phyloP scores from a whole-genome alignment of 371 early-diverging fungal genomes.

The Phascolomyces articulosus region DNA sequence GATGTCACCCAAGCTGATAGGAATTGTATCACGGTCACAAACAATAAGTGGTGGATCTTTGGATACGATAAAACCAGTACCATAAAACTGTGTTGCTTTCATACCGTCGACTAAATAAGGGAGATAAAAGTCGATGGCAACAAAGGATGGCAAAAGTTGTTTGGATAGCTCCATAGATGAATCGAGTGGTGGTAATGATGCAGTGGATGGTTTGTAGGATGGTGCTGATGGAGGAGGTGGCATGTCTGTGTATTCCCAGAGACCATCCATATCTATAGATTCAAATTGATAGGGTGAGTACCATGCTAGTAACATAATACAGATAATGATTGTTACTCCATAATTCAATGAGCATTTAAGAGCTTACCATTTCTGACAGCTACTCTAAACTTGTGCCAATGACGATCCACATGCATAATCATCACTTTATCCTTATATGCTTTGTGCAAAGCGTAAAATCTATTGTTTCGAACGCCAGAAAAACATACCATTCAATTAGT shows the following conservation, averaged over 20 bases:
- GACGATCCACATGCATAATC: slow-evolving; percentile 82
- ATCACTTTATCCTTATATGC: slow-evolving; percentile 77
- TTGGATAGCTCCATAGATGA: slow-evolving; percentile 62
- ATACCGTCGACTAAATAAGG: slow-evolving; percentile 76
- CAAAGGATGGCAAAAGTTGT: slow-evolving; percentile 71
- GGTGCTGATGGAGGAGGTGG: slow-evolving; percentile 58
- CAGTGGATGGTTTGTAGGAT: slow-evolving; percentile 62
- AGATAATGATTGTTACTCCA: not conserved
- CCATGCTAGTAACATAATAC: no score
- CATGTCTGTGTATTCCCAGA: slow-evolving; percentile 82
- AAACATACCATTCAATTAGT: not conserved
- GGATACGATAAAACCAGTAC: slow-evolving; percentile 80
- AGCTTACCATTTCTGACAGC: slow-evolving; percentile 72
- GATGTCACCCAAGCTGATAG: slow-evolving; percentile 77
- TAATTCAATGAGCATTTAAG: no score
- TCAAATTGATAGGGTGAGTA: no score
- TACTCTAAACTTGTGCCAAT: slow-evolving; percentile 81
- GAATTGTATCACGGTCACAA: slow-evolving; percentile 80
- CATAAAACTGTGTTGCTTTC: slow-evolving; percentile 64
- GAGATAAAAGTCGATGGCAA: slow-evolving; percentile 68
- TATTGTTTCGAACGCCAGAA: not conserved
- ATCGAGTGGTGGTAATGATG: slow-evolving; percentile 63
- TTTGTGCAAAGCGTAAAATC: slow-evolving; percentile 68
- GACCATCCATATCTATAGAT: slow-evolving; percentile 64
- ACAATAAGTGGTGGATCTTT: slow-evolving; percentile 70